Base-by-base conservation (phyloP, 2,329 filamentous ascomycete genomes). In the Epichloe scottii region DNA sequence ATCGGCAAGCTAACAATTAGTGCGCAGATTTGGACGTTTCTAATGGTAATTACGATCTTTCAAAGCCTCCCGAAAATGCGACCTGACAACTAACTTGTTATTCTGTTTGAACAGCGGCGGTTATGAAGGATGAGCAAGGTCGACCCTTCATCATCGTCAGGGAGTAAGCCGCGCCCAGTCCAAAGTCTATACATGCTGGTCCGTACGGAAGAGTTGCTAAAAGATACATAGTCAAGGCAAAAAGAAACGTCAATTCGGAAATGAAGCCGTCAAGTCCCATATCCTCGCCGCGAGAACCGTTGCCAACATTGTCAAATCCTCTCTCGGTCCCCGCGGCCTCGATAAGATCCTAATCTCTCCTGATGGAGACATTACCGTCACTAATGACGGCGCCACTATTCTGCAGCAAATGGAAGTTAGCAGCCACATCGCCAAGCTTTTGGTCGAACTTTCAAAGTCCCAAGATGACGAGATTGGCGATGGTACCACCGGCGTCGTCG, bases 331-430 rank as follows among this genome's bases (percentile, higher is more conserved):
- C 50, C 86, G 93, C 60, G 93, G 93, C 57, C 83, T 98, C 65
- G 93, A 98, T 77, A 98, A 98, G 77, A 98, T 98, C 66, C 81
- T 98, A 61, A 98, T 98, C 63, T 98, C 93, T 48, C 87, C 93
- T 55, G 93, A 98, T 68, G 93, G 93, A 68, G 93, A 98, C 71
- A 98, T 98, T 68, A 98, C 93, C 55, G 89, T 98, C 56, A 98
- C 93, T 60, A 98, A 98, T 74, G 93, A 98, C 73, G 93, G 93
- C 63, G 94, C 94, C 51, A 98, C 93, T 44, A 98, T 98, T 63
- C 77, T 98, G 59, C 85, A 88, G 62, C 89, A 95, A 79, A 98
- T 98, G 93, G 93, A 98, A 74, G 91, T 98, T 60, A 87, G 88
- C 60, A 97, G 98, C 77, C 91, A 97, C 70, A 89, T 98, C 55